phyloP scores from a whole-genome alignment of 1,284 basidiomycete species.

The Ceratobasidium sp. region DNA sequence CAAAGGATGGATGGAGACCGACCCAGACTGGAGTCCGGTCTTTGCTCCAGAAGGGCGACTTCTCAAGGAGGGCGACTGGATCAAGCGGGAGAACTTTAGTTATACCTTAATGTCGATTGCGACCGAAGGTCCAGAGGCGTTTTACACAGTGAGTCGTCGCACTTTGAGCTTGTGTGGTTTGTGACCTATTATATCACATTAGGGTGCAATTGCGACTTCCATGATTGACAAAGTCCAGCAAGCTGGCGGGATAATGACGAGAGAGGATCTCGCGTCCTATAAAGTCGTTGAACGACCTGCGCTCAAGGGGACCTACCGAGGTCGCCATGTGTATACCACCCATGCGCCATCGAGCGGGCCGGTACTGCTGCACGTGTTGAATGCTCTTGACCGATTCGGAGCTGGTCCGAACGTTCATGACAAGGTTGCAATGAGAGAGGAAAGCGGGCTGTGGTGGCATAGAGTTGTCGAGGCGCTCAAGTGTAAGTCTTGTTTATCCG shows the following conservation, averaged over 20 bases:
- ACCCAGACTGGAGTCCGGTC: constrained; percentile 77
- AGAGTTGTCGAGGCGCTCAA: constrained; percentile 79
- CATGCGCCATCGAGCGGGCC: constrained; percentile 84
- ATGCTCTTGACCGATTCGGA: constrained; percentile 48
- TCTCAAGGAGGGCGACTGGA: constrained; percentile 75
- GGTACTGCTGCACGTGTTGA: constrained; percentile 61
- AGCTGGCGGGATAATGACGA: constrained; percentile 81
- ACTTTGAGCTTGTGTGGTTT: constrained; percentile 26
- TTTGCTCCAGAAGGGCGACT: constrained; percentile 82
- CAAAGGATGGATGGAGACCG: constrained; percentile 63
- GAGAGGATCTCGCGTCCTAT: constrained; percentile 75
- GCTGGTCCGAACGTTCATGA: constrained; percentile 23
- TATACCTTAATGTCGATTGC: constrained; percentile 72
- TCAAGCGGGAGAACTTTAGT: constrained; percentile 72
- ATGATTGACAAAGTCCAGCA: constrained; percentile 70
- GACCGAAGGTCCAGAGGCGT: constrained; percentile 70
- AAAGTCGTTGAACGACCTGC: constrained; percentile 74
- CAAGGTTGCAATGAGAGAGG: constrained; percentile 21
- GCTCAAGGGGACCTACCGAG: constrained; percentile 76
- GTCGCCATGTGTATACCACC: constrained; percentile 82
- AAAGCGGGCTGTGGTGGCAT: constrained; percentile 54
- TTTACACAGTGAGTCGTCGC: constrained; percentile 67
- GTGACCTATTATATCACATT: constrained; percentile 29
- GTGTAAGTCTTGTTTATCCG: constrained; percentile 56
- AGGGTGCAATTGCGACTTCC: constrained; percentile 78